Evolutionary conservation across 805 yeast species (phyloP), one percentile per base, ranked within the genome.

Genomic region (Saturnispora galanensis): DNA sequence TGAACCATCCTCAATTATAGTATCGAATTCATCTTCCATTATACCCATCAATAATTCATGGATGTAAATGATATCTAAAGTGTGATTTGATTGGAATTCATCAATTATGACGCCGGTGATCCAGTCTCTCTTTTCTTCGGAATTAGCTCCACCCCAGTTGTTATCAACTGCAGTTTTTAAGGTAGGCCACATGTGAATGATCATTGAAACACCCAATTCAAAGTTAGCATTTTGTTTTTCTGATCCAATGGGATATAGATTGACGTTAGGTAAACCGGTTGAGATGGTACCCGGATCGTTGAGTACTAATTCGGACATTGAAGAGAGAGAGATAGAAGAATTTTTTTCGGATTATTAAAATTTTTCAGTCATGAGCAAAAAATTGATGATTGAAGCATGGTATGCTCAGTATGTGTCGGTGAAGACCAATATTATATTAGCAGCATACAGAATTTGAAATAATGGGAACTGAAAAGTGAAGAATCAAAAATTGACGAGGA

Each of bases 91-190:
- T 37, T 63, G 69, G 57, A 90, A 93, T 43, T 88, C 69, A 31
- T 87, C 97, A 28, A 88, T 74, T 2, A 90, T 76, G 11, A 85
- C 67, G 4, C 86, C 94, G 4, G 85, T 77, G 51, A 90, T 73
- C 98, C 98, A 93, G 60, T 93, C 98, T 57, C 99, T 73, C 62
- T 93, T 93, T 33, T 85, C 97, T 0, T 73, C 77, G 11, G 95
- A 81, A 31, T 85, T 84, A 11, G 96, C 79, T 1, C 98, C 99
- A 48, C 98, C 99, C 97, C 98, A 93, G 29, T 72, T 69, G 60
- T 85, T 87, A 5, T 78, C 94, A 9, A 93, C 97, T 0, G 98
- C 98, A 1, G 84, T 82, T 39, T 76, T 72, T 42, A 93, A 67
- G 18, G 84, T 88, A 48, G 88, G 93, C 98, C 98, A 93, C 47